Evolutionary conservation across 371 early-diverging fungal species (phyloP), one percentile per base, ranked within the genome.

Genomic region (Mucor mucedo): DNA sequence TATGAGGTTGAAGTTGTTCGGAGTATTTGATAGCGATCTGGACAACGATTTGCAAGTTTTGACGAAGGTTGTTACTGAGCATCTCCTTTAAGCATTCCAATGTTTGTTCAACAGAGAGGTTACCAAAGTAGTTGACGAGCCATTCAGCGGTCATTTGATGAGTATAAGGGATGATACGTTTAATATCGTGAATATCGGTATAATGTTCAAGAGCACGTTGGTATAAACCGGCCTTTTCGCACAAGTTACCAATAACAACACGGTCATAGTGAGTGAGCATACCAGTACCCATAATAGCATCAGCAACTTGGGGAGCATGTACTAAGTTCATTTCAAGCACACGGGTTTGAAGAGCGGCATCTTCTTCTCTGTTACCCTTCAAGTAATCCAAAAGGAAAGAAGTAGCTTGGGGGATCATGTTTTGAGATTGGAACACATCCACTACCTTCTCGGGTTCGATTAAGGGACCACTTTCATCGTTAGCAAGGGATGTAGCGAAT

Each of bases 251-350:
- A 73, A 98, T 89, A 48, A 90, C 86, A 6, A 91, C 87, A 32
- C 91, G 89, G 72, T 98, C 99, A 70, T 98, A 98, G 69, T 97
- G 94, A 32, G 89, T 89, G 68, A 98, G 92, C 93, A 97, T 93
- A 61, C 91, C 87, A 69, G 96, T 95, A 55, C 97, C 93, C 39
- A 98, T 77, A 63, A 98, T 98, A 52, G 98, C 99, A 77, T 98
- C 98, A 29, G 99, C 99, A 9, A 98, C 98, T 69, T 98, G 98
- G 42, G 98, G 98, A 7, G 96, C 95, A 66, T 96, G 94, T 52
- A 95, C 78, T 65, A 98, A 80, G 73, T 97, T 98, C 93, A 98
- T 95, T 76, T 98, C 98, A n/a, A 98, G 86, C 47, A 98, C 83
- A 58, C 93, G 89, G 5, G 99, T 98, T 78, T 98, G 97, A 42